A percentile compares a stretch with the other conserved stretches of the same genome.
Evolutionary conservation across 331 rosid species (phyloP).

Genomic region (Rosa hybrid): DNA sequence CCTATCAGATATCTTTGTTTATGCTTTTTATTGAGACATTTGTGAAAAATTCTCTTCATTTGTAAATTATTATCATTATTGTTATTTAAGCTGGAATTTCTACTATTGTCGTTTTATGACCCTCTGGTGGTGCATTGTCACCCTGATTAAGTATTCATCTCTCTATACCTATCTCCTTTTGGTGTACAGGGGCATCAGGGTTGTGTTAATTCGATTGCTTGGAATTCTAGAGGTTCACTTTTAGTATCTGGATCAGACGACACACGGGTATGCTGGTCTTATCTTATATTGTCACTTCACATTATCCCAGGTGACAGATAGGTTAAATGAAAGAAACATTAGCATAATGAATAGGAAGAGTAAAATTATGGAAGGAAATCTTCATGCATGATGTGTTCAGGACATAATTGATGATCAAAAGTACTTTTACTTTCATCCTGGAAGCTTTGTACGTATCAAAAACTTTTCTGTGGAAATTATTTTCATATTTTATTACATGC

Average conservation of each 20-base stretch:
- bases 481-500: background rate
- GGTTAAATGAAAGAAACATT: background rate
- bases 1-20: background rate
- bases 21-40: background rate
- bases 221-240: slow-evolving; percentile 86
- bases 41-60: background rate
- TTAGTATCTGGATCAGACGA: slow-evolving; percentile 98
- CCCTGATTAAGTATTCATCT: background rate
- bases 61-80: background rate
- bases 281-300: background rate
- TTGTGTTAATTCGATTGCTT: slow-evolving; percentile 91
- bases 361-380: background rate
- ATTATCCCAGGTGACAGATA: background rate
- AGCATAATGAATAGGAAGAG: background rate
- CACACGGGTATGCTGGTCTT: slow-evolving; percentile 54
- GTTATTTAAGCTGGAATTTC: background rate
- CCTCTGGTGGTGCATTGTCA: background rate
- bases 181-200: slow-evolving; percentile 82
- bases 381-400: background rate
- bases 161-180: slow-evolving; percentile 19
- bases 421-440: background rate
- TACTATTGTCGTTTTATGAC: background rate
- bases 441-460: background rate
- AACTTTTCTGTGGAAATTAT: background rate
- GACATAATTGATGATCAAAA: background rate